These are phyloP conservation scores for Brassica carinata DNA, from an alignment of 345 rosid species.

Conservation along the genomic window DNA sequence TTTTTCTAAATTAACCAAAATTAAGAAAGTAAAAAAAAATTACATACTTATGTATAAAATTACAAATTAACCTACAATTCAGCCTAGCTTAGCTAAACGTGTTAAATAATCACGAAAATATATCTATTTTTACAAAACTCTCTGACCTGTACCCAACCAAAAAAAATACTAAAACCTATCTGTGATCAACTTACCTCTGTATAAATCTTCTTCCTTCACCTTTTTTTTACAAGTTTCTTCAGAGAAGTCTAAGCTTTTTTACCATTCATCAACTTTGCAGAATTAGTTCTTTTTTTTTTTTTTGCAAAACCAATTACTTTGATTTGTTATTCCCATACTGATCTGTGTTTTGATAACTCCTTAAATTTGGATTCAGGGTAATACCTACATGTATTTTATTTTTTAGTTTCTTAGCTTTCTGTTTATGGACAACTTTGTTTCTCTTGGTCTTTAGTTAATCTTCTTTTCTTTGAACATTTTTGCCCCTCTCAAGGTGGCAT, in stretches of 20 bases:
- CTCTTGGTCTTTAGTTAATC: conserved; percentile 1
- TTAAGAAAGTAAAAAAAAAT: not conserved
- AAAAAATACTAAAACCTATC: conserved; percentile 25
- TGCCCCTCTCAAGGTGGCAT: conserved; percentile 20
- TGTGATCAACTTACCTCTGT: conserved; percentile 32
- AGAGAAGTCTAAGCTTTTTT: not conserved
- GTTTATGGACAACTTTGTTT: not conserved
- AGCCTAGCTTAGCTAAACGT: conserved; percentile 23
- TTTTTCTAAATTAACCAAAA: not conserved
- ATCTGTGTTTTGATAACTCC: conserved; percentile 11
- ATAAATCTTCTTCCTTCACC: conserved; percentile 8
- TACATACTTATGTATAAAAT: not conserved
- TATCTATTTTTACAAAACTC: conserved; percentile 7
- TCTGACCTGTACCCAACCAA: conserved; percentile 40
- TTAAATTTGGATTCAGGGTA: conserved; percentile 8
- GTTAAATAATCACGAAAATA: not conserved
- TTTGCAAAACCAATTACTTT: not conserved
- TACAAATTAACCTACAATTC: conserved; percentile 17
- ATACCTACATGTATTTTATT: not conserved
- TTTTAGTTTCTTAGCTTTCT: not conserved
- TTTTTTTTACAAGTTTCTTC: not conserved
- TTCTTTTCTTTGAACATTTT: conserved; percentile 6
- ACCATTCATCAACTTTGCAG: conserved; percentile 15
- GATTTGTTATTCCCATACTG: not conserved
- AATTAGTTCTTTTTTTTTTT: not conserved